Evolutionary conservation across 2,329 filamentous ascomycete genomes (phyloP), one percentile per base, ranked within the genome.

Genomic region (Cladosporium phlei): DNA sequence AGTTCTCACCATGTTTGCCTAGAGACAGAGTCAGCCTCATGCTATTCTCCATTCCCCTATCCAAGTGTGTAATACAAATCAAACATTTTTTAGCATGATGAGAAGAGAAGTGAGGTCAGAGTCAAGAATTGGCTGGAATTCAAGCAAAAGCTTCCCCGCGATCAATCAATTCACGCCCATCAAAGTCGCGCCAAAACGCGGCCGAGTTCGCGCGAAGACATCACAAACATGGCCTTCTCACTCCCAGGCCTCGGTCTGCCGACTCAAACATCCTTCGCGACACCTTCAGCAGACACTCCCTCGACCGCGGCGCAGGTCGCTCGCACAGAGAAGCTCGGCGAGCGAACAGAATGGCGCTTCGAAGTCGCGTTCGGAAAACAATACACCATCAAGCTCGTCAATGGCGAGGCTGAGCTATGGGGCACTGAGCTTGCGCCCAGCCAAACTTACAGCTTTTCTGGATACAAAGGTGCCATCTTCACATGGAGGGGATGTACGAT

Each of bases 401-500:
- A 78, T 25, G 93, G 93, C 51, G 88, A 84, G 1, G 93, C 91
- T 38, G 93, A 98, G 67, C 82, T 95, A 61, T 95, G 97, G 64
- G 93, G 93, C 63, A 90, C 91, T 46, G 93, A 98, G 70, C 84
- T 98, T 33, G 89, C 89, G 9, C 77, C 80, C 8, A 85, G 85
- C 47, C 85, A 85, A 42, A 76, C 79, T 8, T 97, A 97, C 71
- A 83, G 76, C 24, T 91, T 98, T 67, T 77, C 79, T 35, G 86
- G 88, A 47, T 79, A 79, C 56, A 94, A 94, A 71, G 86, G 86
- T 48, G 90, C 91, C 51, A 85, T 98, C 60, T 87, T 87, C 66
- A 95, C 90, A 40, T 95, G 88, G 85, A 82, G 91, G 61, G 91
- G 93, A 58, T 96, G 89, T 68, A 82, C 82, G 44, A 71, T 98